These are phyloP conservation scores for Picochlorum costavermella DNA, from an alignment of 139 green algal genomes.

Conservation along the genomic window DNA sequence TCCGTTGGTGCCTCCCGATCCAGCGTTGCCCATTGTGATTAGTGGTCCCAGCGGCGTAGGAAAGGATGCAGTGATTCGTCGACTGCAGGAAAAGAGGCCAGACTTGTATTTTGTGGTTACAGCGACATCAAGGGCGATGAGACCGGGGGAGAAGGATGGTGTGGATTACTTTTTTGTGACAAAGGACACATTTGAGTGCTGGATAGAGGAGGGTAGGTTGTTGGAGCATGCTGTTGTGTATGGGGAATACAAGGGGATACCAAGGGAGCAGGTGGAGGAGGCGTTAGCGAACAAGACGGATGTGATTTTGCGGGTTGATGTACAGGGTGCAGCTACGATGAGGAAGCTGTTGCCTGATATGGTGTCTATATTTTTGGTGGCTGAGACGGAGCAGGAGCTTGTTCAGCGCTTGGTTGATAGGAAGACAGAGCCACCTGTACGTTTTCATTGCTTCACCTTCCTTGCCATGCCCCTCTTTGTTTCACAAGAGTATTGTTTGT, in stretches of 20 bases:
- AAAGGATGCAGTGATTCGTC: conserved; percentile 84
- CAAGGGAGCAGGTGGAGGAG: conserved; percentile 49
- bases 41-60: conserved; percentile 87
- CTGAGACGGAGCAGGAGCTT: conserved; percentile 70
- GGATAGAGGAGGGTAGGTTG: conserved; percentile 69
- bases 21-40: conserved; percentile 74
- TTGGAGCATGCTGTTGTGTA: conserved; percentile 94
- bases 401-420: conserved; percentile 66
- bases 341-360: conserved; percentile 62
- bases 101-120: conserved; percentile 94
- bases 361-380: conserved; percentile 50
- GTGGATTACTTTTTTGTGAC: conserved; percentile 91
- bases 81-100: conserved; percentile 51
- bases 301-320: conserved; percentile 87
- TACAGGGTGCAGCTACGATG: conserved; percentile 81
- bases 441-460: conserved; percentile 22
- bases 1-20: conserved; percentile 29
- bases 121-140: conserved; percentile 73
- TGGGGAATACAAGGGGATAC: conserved; percentile 95
- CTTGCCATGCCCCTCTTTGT: background rate
- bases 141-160: conserved; percentile 74
- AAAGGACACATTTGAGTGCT: conserved; percentile 73
- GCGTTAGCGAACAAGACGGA: conserved; percentile 66
- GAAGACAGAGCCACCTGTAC: conserved; percentile 70
- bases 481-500: background rate